Conservation (phyloP, 371 early-diverging fungal genomes). For the Mortierella sp. region DNA sequence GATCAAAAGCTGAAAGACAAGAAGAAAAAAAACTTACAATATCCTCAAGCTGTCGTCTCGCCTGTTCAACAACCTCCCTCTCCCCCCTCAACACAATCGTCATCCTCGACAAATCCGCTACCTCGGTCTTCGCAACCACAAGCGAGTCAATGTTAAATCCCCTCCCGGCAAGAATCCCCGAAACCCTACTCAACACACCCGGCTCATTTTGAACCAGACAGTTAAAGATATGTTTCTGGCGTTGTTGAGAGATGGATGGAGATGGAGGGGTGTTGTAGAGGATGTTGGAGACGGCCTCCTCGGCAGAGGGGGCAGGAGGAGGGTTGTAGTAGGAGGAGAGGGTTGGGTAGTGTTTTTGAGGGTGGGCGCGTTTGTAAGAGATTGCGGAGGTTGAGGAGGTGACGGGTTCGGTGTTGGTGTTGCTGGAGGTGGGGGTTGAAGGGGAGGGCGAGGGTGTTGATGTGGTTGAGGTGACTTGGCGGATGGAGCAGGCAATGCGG, state of each 20-base stretch:
- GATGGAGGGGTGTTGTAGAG: conserved; percentile 88
- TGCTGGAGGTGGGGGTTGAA: background rate
- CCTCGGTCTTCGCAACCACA: conserved; percentile 95
- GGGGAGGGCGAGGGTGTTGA: background rate
- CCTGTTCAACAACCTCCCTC: conserved; percentile 88
- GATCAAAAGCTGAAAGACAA: background rate
- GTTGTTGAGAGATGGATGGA: conserved; percentile 60
- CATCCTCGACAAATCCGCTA: conserved; percentile 93
- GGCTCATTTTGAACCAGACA: conserved; percentile 97
- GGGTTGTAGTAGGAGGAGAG: conserved; percentile 55
- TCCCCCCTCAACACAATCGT: conserved; percentile 93
- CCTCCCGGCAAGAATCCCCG: conserved; percentile 93
- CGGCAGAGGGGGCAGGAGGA: conserved; percentile 67
- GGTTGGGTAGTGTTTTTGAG: conserved; percentile 67
- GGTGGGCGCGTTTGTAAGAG: conserved; percentile 68
- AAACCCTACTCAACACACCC: conserved; percentile 94
- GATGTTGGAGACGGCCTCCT: conserved; percentile 93
- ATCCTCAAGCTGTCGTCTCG: conserved; percentile 94
- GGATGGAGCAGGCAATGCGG: background rate
- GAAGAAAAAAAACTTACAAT: conserved; percentile 65
- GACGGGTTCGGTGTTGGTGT: conserved; percentile 12
- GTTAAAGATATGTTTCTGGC: conserved; percentile 86
- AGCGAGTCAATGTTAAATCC: conserved; percentile 98
- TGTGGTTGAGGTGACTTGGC: background rate
- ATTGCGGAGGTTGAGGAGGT: conserved; percentile 69